These are phyloP conservation scores for Phytophthora niederhauseri DNA, from an alignment of 352 stramenopile genomes.

Conservation along the genomic window DNA sequence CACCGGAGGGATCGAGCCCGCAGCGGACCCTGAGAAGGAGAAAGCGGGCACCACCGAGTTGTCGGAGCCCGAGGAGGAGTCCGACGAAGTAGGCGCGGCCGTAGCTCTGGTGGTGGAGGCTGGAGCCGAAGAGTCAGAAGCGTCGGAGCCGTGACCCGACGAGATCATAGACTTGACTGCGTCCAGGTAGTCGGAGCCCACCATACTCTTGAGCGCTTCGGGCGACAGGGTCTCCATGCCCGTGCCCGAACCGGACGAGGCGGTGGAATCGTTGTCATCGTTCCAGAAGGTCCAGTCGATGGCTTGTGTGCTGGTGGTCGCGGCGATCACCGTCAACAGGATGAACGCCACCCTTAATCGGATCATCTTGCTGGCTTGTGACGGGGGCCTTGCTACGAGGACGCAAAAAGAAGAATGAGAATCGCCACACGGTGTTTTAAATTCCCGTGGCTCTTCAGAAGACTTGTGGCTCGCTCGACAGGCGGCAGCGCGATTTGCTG, in stretches of 20 bases:
- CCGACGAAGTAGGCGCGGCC: not conserved
- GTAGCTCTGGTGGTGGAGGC: no score
- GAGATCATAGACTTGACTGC: slow-evolving; percentile 25
- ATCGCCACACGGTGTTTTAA: no score
- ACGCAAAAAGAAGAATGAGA: no score
- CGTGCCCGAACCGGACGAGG: not conserved
- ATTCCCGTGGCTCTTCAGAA: not conserved
- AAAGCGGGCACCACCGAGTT: no score
- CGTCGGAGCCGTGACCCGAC: slow-evolving; percentile 8
- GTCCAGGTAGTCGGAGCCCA: slow-evolving; percentile 40
- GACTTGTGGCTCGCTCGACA: slow-evolving; percentile 8
- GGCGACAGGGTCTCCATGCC: slow-evolving; percentile 25
- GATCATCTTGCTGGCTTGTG: slow-evolving; percentile 17
- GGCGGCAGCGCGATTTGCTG: slow-evolving; percentile 25
- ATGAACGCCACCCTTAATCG: slow-evolving; percentile 15
- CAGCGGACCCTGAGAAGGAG: no score
- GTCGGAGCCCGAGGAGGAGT: not conserved
- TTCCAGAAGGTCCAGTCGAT: slow-evolving; percentile 43
- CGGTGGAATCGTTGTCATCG: slow-evolving; percentile 28
- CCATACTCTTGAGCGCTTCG: slow-evolving; percentile 26
- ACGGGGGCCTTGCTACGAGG: no score
- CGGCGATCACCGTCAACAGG: slow-evolving; percentile 14
- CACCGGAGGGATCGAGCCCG: slow-evolving; percentile 1
- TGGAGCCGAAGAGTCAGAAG: no score
- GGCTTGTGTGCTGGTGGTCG: slow-evolving; percentile 27